phyloP scores from a whole-genome alignment of 2,329 filamentous ascomycete species.

The Pseudopyricularia javanii region DNA sequence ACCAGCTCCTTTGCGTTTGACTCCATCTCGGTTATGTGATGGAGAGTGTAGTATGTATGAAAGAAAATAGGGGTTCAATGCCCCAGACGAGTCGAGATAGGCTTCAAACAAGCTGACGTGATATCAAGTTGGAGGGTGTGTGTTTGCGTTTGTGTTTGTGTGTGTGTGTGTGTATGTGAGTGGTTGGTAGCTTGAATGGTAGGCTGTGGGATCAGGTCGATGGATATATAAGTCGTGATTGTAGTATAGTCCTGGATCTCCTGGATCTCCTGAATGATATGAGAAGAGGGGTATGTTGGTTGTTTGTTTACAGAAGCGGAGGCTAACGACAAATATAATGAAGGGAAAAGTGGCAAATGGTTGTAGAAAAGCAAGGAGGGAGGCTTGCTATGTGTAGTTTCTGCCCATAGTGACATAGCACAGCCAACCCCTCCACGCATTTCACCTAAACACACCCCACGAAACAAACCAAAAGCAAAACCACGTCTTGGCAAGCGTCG shows the following conservation, averaged over 20 bases:
- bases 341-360: background rate
- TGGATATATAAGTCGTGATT: too few species aligned
- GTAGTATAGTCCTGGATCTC: background rate
- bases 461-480: background rate
- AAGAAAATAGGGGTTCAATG: too few species aligned
- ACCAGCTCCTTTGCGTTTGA: slow-evolving; percentile 1
- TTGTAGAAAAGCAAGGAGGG: background rate
- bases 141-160: too few species aligned
- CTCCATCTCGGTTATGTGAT: background rate
- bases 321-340: background rate
- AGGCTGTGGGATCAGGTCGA: background rate
- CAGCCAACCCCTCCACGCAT: too few species aligned
- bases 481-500: too few species aligned
- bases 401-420: too few species aligned
- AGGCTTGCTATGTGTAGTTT: background rate
- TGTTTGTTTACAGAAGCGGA: background rate
- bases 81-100: too few species aligned
- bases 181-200: background rate
- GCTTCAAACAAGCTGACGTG: too few species aligned
- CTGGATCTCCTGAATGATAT: background rate
- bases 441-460: background rate
- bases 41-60: too few species aligned
- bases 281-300: background rate
- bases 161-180: too few species aligned
- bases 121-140: too few species aligned